Conservation (phyloP, 2,329 filamentous ascomycete species). For the Fusarium chlamydosporum region DNA sequence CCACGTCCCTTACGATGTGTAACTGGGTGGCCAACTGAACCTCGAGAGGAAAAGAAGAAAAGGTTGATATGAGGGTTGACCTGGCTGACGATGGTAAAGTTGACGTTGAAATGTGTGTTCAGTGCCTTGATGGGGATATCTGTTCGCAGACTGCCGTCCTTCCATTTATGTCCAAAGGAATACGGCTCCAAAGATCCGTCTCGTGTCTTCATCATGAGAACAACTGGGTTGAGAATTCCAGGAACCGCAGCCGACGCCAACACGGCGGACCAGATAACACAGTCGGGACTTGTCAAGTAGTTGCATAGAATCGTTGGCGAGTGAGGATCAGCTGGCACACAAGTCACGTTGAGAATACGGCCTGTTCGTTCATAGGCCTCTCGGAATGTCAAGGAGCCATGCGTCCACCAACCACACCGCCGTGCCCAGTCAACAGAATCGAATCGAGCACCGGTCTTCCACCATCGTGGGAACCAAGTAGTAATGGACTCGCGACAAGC, state of each 20-base stretch:
- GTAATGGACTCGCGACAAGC: conserved; percentile 84
- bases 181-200: conserved; percentile 87
- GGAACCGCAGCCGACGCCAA: conserved; percentile 95
- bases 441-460: conserved; percentile 91
- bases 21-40: conserved; percentile 91
- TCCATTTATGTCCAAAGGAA: conserved; percentile 99
- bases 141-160: conserved; percentile 92
- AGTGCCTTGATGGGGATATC: conserved; percentile 95
- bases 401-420: conserved; percentile 88
- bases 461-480: conserved; percentile 88
- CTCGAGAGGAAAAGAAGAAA: conserved; percentile 97
- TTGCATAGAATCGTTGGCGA: conserved; percentile 93
- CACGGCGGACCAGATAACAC: conserved; percentile 98
- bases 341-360: conserved; percentile 94
- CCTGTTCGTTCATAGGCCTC: conserved; percentile 96
- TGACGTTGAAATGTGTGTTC: conserved; percentile 98
- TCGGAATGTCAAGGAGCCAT: conserved; percentile 91
- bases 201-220: conserved; percentile 88
- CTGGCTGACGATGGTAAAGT: conserved; percentile 89
- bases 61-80: conserved; percentile 98
- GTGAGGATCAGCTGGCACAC: conserved; percentile 95
- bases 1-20: conserved; percentile 93
- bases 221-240: conserved; percentile 94
- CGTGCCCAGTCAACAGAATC: conserved; percentile 93
- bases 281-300: conserved; percentile 94